phyloP scores from a whole-genome alignment of 176 grass and related monocot genomes.

The Rhynchospora pubera region DNA sequence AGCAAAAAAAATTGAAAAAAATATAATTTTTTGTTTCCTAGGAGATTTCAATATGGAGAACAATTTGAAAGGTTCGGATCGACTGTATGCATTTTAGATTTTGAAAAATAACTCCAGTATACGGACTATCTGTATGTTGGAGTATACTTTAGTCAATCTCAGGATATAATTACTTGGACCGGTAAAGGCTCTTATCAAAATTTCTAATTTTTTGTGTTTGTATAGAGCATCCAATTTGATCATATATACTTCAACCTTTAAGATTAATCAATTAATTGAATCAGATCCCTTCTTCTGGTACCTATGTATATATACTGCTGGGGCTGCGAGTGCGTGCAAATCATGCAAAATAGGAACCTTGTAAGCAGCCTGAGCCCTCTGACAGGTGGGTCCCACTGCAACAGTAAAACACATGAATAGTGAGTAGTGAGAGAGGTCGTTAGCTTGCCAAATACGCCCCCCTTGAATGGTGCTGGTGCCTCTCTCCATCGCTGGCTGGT shows the following conservation, averaged over 20 bases:
- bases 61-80: too few species aligned
- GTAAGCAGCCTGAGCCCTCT: not conserved
- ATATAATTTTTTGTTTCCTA: too few species aligned
- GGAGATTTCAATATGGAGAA: too few species aligned
- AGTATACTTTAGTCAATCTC: too few species aligned
- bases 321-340: not conserved
- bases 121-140: too few species aligned
- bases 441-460: constrained; percentile 7
- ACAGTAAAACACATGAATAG: not conserved
- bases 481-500: constrained; percentile 2
- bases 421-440: not conserved
- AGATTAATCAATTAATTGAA: not conserved
- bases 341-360: not conserved
- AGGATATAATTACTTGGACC: too few species aligned
- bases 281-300: not conserved
- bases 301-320: not conserved
- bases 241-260: not conserved
- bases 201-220: not conserved
- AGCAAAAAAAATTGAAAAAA: too few species aligned
- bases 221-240: not conserved
- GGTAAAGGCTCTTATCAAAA: too few species aligned
- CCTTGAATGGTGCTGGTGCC: not conserved
- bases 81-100: too few species aligned
- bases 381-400: constrained; percentile 2
- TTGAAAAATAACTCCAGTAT: too few species aligned